A percentile compares a stretch with the other conserved stretches of the same genome.
These are phyloP conservation scores for Echium plantagineum DNA, from an alignment of 257 asterid genomes.

Conservation along the genomic window DNA sequence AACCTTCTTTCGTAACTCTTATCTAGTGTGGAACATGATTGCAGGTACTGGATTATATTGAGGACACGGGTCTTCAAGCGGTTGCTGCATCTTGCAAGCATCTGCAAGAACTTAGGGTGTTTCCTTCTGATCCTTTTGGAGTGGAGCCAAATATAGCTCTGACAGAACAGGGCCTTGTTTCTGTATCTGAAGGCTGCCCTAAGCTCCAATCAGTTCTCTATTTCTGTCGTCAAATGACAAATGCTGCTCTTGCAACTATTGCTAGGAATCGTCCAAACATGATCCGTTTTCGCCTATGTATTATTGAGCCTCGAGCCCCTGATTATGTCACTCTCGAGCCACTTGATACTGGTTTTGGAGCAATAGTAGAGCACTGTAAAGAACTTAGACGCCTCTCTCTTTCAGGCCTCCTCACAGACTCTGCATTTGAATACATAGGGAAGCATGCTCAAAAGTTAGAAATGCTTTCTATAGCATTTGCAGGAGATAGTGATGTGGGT, in stretches of 20 bases:
- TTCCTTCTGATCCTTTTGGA: neutral
- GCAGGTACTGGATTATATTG: constrained; percentile 19
- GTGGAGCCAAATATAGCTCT: constrained; percentile 2
- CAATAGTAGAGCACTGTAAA: neutral
- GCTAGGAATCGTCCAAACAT: neutral
- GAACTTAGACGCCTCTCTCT: constrained; percentile 1
- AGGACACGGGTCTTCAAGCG: constrained; percentile 13
- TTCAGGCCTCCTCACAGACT: constrained; percentile 22
- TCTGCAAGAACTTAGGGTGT: constrained; percentile 5
- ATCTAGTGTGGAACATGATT: neutral
- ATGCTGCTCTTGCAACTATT: neutral
- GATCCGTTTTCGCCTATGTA: neutral
- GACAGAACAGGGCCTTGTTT: neutral
- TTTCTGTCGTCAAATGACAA: neutral
- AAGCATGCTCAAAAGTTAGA: constrained; percentile 20
- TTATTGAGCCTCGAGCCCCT: constrained; percentile 1
- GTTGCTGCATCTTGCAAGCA: constrained; percentile 9
- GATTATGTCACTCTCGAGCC: neutral
- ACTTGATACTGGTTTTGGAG: neutral
- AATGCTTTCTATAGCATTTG: constrained; percentile 7
- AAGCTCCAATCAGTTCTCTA: neutral
- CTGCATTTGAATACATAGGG: constrained; percentile 19
- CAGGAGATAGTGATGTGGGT: constrained; percentile 20
- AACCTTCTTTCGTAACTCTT: neutral
- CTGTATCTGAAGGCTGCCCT: neutral